phyloP scores from a whole-genome alignment of 164 flowering plant genomes.

The Stephania yunnanensis region DNA sequence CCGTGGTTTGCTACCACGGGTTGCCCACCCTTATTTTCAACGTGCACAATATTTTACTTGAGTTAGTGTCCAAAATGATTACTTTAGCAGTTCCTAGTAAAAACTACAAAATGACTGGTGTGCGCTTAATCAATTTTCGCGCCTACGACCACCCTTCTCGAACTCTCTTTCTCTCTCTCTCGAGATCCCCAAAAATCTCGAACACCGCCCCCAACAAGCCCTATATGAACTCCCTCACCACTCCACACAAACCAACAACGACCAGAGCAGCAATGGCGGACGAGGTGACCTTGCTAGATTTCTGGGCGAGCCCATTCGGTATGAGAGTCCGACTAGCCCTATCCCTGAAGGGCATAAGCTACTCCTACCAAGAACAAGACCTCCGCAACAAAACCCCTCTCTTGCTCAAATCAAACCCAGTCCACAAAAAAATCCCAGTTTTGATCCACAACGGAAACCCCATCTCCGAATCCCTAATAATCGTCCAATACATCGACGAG shows the following conservation, averaged over 20 bases:
- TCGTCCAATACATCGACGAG: background rate
- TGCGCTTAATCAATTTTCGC: no score
- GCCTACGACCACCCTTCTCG: background rate
- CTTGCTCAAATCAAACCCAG: background rate
- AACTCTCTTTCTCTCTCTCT: background rate
- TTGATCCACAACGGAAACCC: background rate
- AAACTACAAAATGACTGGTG: no score
- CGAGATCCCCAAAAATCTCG: background rate
- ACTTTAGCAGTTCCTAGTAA: no score
- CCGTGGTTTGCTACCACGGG: no score
- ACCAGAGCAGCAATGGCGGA: background rate
- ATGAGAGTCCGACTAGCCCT: background rate
- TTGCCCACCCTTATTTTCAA: no score
- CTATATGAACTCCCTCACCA: background rate
- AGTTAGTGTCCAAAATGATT: no score
- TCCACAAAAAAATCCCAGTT: background rate
- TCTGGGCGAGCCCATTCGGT: background rate
- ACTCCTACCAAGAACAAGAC: background rate
- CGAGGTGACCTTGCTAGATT: background rate
- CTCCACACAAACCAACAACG: background rate
- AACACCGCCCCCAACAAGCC: background rate
- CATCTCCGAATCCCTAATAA: background rate
- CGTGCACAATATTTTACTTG: no score
- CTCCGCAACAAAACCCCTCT: background rate
- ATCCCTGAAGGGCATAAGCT: background rate